phyloP scores from a whole-genome alignment of 2,329 filamentous ascomycete species.

The Epichloe typhina region DNA sequence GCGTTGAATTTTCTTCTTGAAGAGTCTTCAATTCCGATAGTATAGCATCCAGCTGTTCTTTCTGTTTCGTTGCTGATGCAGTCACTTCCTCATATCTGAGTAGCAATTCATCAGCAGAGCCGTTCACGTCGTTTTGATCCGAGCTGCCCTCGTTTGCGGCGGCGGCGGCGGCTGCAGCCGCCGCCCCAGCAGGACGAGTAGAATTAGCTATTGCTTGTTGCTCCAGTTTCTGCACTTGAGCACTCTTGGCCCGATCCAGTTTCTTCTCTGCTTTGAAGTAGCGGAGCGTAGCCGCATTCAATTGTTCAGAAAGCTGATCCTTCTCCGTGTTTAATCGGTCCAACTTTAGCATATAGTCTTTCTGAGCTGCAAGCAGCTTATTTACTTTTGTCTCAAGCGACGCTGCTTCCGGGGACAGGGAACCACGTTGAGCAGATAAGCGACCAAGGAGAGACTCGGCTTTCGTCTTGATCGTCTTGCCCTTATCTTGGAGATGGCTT shows the following conservation, averaged over 20 bases:
- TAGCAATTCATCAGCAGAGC: constrained; percentile 53
- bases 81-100: constrained; percentile 64
- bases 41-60: constrained; percentile 72
- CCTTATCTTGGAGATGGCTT: constrained; percentile 64
- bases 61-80: constrained; percentile 68
- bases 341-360: constrained; percentile 63
- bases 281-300: constrained; percentile 77
- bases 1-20: constrained; percentile 64
- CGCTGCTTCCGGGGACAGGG: constrained; percentile 52
- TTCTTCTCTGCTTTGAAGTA: constrained; percentile 96
- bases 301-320: constrained; percentile 69
- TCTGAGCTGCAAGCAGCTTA: constrained; percentile 65
- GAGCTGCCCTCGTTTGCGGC: constrained; percentile 31
- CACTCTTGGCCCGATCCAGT: constrained; percentile 76
- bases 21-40: constrained; percentile 63
- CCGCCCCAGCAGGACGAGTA: constrained; percentile 28
- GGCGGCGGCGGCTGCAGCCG: constrained; percentile 1
- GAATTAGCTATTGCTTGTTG: constrained; percentile 69
- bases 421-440: constrained; percentile 36
- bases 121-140: constrained; percentile 38
- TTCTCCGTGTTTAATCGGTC: constrained; percentile 68
- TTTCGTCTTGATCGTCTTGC: constrained; percentile 61
- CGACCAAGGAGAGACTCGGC: constrained; percentile 55
- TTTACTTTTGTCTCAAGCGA: constrained; percentile 65
- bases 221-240: constrained; percentile 83